Percentiles rank a stretch among this genome's conserved stretches.
Evolutionary conservation across 148 eudicot species (phyloP).

Genomic region (Silene uniflora): DNA sequence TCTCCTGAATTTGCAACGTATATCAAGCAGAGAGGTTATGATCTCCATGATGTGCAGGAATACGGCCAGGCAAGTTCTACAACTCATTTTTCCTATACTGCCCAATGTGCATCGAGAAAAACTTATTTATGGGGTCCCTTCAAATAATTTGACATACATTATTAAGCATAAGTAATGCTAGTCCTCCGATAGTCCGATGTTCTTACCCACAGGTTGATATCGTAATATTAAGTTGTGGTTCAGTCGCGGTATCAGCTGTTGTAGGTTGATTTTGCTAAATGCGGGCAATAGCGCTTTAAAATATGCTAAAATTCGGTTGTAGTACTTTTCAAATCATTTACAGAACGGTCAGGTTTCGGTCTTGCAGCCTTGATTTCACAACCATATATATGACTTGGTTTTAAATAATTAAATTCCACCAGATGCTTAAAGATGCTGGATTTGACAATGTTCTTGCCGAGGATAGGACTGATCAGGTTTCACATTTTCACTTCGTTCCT

Average conservation of each 20-base stretch:
- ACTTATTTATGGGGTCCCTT: too few species aligned
- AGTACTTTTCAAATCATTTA: too few species aligned
- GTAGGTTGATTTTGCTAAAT: too few species aligned
- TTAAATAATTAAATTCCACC: conserved; percentile 18
- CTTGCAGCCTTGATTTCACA: too few species aligned
- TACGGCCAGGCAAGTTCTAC: conserved; percentile 70
- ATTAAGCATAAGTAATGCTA: background rate
- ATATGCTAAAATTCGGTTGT: too few species aligned
- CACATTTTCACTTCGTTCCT: background rate
- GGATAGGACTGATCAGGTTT: conserved; percentile 90
- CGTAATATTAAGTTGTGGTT: background rate
- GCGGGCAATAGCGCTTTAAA: background rate
- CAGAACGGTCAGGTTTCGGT: too few species aligned
- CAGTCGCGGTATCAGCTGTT: too few species aligned
- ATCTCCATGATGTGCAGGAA: conserved; percentile 83
- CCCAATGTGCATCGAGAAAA: too few species aligned
- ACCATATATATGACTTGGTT: background rate
- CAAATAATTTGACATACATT: too few species aligned
- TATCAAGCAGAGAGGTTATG: conserved; percentile 95
- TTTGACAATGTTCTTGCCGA: conserved; percentile 74
- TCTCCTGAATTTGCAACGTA: conserved; percentile 68
- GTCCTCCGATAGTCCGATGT: too few species aligned
- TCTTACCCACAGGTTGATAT: too few species aligned
- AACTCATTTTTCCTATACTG: background rate
- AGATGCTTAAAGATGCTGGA: conserved; percentile 98